Percentiles rank a stretch among this genome's conserved stretches.
These are phyloP conservation scores for Hibiscus mutabilis DNA, from an alignment of 345 rosid species.

Conservation along the genomic window DNA sequence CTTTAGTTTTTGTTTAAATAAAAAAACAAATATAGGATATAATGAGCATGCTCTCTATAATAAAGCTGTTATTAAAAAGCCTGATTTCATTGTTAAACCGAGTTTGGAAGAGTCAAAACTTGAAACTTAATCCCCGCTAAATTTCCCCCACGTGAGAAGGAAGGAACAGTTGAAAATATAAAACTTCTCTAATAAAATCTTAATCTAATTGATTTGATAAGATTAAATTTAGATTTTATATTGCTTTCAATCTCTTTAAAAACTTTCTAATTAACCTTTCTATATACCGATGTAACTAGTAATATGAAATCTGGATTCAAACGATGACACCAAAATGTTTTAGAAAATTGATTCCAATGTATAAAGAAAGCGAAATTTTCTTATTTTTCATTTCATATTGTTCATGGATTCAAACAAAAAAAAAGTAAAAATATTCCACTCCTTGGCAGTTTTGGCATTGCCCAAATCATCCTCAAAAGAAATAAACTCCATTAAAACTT, in stretches of 20 bases:
- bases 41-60: neutral
- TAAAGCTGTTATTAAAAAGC: neutral
- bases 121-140: neutral
- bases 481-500: neutral
- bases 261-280: no score
- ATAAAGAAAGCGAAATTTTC: neutral
- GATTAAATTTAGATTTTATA: no score
- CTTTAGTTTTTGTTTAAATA: neutral
- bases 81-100: neutral
- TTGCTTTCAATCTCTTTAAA: no score
- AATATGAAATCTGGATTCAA: no score
- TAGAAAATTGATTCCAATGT: neutral
- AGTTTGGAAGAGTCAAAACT: neutral
- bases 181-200: no score
- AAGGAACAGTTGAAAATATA: no score
- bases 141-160: no score
- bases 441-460: neutral
- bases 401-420: constrained; percentile 8
- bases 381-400: constrained; percentile 8
- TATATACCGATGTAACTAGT: no score
- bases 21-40: neutral
- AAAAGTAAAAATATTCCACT: neutral
- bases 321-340: no score
- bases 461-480: neutral
- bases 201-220: no score